A percentile compares a stretch with the other conserved stretches of the same genome.
phyloP scores from a whole-genome alignment of 352 stramenopile species.

The Pythium phragmitis region DNA sequence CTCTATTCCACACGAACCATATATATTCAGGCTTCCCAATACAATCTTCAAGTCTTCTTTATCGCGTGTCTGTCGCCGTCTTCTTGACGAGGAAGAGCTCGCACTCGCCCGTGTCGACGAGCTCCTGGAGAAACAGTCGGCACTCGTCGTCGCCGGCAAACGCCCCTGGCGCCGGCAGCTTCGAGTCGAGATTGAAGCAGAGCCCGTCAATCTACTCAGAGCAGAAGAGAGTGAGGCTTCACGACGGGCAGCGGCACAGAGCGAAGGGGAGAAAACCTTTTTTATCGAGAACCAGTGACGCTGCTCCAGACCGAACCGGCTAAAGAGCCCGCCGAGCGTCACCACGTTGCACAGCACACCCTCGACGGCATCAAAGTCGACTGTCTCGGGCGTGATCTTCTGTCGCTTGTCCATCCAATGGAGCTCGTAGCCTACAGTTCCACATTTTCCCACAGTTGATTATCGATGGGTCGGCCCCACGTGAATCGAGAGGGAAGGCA shows the following conservation, averaged over 20 bases:
- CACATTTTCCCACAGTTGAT: neutral
- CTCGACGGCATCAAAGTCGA: conserved; percentile 48
- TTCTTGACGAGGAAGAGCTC: conserved; percentile 57
- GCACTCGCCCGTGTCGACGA: conserved; percentile 67
- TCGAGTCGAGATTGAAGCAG: conserved; percentile 82
- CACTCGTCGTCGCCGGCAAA: conserved; percentile 52
- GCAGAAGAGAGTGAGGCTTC: neutral
- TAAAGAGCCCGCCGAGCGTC: conserved; percentile 34
- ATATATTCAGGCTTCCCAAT: neutral
- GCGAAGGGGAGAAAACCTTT: conserved; percentile 29
- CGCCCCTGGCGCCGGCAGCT: conserved; percentile 46
- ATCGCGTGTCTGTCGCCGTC: neutral
- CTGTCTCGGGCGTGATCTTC: conserved; percentile 33
- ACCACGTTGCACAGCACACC: conserved; percentile 75
- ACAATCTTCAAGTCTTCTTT: neutral
- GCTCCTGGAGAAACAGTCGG: conserved; percentile 58
- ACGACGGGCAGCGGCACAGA: neutral
- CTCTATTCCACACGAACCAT: neutral
- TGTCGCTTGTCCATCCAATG: conserved; percentile 75
- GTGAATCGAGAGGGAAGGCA: neutral
- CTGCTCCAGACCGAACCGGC: conserved; percentile 54
- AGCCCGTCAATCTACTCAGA: conserved; percentile 42
- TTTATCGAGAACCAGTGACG: conserved; percentile 82
- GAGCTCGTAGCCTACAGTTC: conserved; percentile 48
- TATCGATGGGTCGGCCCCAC: neutral